Conservation (phyloP, 2,329 filamentous ascomycete genomes). For the Aspergillus hiratsukae region DNA sequence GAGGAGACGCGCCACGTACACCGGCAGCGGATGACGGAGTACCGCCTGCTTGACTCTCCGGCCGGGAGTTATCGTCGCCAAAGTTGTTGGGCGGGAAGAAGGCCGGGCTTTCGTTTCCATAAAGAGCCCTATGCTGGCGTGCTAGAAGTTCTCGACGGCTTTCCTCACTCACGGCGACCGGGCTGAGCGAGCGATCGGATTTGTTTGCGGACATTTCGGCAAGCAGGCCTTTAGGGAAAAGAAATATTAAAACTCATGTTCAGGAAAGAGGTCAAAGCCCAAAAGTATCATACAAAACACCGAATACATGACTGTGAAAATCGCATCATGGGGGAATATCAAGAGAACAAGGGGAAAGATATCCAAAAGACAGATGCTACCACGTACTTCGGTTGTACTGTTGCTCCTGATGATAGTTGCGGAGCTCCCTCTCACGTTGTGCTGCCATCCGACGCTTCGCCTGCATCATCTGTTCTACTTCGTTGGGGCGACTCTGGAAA, state of each 20-base stretch:
- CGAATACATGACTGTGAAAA: constrained; percentile 39
- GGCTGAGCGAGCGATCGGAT: constrained; percentile 80
- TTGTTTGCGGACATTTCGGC: constrained; percentile 70
- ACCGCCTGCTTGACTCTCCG: constrained; percentile 62
- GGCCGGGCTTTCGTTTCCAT: constrained; percentile 66
- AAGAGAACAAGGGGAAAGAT: constrained; percentile 28
- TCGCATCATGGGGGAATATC: constrained; percentile 33
- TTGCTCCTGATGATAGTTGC: constrained; percentile 99
- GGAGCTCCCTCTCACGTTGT: constrained; percentile 96
- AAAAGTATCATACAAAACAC: constrained; percentile 43
- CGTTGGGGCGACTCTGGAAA: constrained; percentile 80
- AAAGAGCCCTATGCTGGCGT: constrained; percentile 90
- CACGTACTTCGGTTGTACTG: constrained; percentile 96
- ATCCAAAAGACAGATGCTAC: constrained; percentile 35
- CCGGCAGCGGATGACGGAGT: constrained; percentile 57
- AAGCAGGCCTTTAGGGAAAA: constrained; percentile 53
- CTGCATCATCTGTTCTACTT: constrained; percentile 98
- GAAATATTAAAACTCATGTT: constrained; percentile 41
- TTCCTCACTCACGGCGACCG: constrained; percentile 85
- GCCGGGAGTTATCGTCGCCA: constrained; percentile 64
- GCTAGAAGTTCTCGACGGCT: constrained; percentile 94
- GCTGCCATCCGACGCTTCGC: constrained; percentile 98
- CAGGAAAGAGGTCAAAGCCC: constrained; percentile 25
- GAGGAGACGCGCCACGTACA: constrained; percentile 69
- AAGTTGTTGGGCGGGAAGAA: constrained; percentile 65